phyloP scores from a whole-genome alignment of 345 rosid genomes.

The Ceriops decandra region DNA sequence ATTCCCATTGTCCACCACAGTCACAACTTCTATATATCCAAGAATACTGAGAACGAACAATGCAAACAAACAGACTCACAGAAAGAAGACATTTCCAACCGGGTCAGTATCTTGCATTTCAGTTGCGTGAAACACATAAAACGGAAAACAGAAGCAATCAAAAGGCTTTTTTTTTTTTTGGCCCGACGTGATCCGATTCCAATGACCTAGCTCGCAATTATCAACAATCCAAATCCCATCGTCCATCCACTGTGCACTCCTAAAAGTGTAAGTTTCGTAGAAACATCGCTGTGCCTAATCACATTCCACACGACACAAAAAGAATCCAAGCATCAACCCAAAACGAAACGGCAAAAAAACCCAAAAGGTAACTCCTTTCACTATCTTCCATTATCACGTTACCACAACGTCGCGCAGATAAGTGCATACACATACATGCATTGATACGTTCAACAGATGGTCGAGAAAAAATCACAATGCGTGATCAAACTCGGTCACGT shows the following conservation, averaged over 20 bases:
- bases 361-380: no score
- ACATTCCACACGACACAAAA: neutral
- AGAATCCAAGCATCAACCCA: neutral
- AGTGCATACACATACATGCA: neutral
- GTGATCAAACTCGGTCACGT: neutral
- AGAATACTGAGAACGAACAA: no score
- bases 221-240: neutral
- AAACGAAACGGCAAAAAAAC: no score
- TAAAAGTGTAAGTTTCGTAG: neutral
- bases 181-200: neutral
- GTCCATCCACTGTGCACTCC: neutral
- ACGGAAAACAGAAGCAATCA: neutral
- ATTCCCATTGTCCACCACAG: no score
- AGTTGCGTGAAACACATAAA: neutral
- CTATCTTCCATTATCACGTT: no score
- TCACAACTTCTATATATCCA: no score
- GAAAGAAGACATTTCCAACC: no score
- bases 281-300: conserved; percentile 3
- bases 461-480: neutral
- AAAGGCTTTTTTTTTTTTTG: neutral
- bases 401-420: neutral
- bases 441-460: neutral
- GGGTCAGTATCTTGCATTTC: neutral
- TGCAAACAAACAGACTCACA: no score
- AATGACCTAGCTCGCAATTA: neutral